phyloP scores from a whole-genome alignment of 768 basidiomycete genomes.

The Lactarius sp. region DNA sequence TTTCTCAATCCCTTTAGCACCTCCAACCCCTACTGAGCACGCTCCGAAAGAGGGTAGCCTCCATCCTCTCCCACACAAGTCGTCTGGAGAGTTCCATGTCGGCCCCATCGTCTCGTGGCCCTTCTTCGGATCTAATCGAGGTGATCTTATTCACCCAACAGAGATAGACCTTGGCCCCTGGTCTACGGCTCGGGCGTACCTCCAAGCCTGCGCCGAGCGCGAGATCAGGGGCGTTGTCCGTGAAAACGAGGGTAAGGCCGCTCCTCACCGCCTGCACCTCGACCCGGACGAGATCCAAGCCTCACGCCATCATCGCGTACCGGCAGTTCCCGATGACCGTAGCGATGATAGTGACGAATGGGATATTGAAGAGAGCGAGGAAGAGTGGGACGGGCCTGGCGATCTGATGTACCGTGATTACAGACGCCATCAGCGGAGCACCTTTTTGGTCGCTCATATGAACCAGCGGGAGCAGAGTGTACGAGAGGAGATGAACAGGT shows the following conservation, averaged over 20 bases:
- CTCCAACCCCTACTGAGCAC: slow-evolving; percentile 5
- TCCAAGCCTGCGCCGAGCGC: slow-evolving; percentile 61
- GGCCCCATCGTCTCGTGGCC: slow-evolving; percentile 89
- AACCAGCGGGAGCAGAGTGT: slow-evolving; percentile 57
- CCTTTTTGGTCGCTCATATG: slow-evolving; percentile 72
- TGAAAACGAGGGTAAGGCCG: slow-evolving; percentile 73
- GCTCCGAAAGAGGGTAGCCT: not conserved
- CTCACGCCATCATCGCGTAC: slow-evolving; percentile 64
- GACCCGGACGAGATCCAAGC: slow-evolving; percentile 73
- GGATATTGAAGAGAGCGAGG: slow-evolving; percentile 75
- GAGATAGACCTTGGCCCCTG: slow-evolving; percentile 83
- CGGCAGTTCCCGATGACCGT: slow-evolving; percentile 64
- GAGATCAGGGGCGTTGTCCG: slow-evolving; percentile 68
- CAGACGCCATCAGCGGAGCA: slow-evolving; percentile 71
- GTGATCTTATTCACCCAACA: slow-evolving; percentile 59
- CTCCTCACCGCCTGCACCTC: slow-evolving; percentile 71
- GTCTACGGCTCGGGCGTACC: slow-evolving; percentile 53
- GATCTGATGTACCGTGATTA: slow-evolving; percentile 81
- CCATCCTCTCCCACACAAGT: slow-evolving; percentile 17
- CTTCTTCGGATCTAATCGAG: slow-evolving; percentile 82
- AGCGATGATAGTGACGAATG: slow-evolving; percentile 77
- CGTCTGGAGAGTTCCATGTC: slow-evolving; percentile 46
- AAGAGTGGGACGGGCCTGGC: slow-evolving; percentile 65
- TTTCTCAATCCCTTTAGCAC: slow-evolving; percentile 14
- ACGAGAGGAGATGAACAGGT: slow-evolving; percentile 64